Base-by-base conservation (phyloP, 352 stramenopile species). In the Pythium biforme region DNA sequence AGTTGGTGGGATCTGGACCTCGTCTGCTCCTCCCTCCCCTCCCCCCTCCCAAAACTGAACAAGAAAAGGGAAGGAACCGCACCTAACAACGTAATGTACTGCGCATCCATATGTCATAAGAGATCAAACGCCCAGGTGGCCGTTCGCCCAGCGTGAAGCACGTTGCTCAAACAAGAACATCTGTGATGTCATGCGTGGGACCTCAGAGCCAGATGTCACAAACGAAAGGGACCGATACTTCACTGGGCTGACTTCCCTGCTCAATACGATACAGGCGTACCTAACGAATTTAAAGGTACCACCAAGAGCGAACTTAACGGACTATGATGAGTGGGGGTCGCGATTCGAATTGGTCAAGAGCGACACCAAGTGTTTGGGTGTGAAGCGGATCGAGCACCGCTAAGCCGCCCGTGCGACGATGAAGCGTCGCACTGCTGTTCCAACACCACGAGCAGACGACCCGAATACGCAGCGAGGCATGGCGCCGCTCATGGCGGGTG, bases 1-100 rank as follows among this genome's bases (percentile, higher is more conserved):
- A 69, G 62, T 63, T 58, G 46, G 61, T 50, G 48, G 46, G 39
- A 55, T 55, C 48, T 55, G 48, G 48, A 43, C 48, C 48, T 55
- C 48, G 19, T 55, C 48, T 29, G 12, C 33, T 40, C 23, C 50
- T 34, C 37, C 37, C 12, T 41, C 34, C 37, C 37, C 17, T 34
- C 31, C 37, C 15, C 37, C 48, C 48, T 54, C 43, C 45, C 45
- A 31, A 51, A 25, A 47, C 40, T 31, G 20, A 22, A 53, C 25
- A 54, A 65, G 50, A 37, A 59, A 54, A 47, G 55, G 48, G 34
- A 25, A 19, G 29, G 54, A 27, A 52, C 15, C 59, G 59, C 59
- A 66, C 59, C 61, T 66, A 64, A 47, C 8, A n/a, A n/a, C 20
- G 26, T 20, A 22, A n/a, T 8, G 27, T 58, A 65, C 59, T 43